Evolutionary conservation across 352 stramenopile species (phyloP).

Genomic region (Globisporangium iwayamae): DNA sequence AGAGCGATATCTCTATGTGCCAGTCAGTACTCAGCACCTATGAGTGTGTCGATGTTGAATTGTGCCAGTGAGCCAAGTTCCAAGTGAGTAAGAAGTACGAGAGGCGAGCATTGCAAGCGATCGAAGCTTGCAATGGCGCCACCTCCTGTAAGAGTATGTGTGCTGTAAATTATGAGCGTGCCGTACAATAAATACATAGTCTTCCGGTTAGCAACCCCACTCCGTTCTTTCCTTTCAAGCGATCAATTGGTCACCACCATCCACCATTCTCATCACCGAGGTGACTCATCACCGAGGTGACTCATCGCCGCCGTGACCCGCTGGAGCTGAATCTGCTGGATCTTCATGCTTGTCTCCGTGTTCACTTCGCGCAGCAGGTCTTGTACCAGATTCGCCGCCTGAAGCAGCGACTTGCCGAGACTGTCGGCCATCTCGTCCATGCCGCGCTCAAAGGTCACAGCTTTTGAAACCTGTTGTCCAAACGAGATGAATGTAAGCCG

Average conservation of each 20-base stretch:
- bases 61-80: not conserved
- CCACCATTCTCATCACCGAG: not conserved
- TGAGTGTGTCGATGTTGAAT: conserved; percentile 2
- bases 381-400: conserved; percentile 34
- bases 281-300: not conserved
- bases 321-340: conserved; percentile 39
- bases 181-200: conserved; percentile 6
- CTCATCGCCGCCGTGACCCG: conserved; percentile 10
- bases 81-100: not conserved
- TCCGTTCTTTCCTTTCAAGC: not conserved
- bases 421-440: conserved; percentile 30
- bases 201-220: not conserved
- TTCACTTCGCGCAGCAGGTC: conserved; percentile 35
- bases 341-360: conserved; percentile 35
- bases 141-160: not conserved
- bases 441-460: conserved; percentile 23
- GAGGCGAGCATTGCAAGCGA: not conserved
- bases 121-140: conserved; percentile 6
- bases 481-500: no score
- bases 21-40: not conserved
- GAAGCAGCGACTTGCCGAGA: conserved; percentile 27
- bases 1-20: not conserved
- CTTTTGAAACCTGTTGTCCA: conserved; percentile 23
- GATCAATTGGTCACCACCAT: conserved; percentile 9
- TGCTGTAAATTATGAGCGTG: conserved; percentile 8